phyloP scores from a whole-genome alignment of 2,329 filamentous ascomycete genomes.

The Cercospora canescens region DNA sequence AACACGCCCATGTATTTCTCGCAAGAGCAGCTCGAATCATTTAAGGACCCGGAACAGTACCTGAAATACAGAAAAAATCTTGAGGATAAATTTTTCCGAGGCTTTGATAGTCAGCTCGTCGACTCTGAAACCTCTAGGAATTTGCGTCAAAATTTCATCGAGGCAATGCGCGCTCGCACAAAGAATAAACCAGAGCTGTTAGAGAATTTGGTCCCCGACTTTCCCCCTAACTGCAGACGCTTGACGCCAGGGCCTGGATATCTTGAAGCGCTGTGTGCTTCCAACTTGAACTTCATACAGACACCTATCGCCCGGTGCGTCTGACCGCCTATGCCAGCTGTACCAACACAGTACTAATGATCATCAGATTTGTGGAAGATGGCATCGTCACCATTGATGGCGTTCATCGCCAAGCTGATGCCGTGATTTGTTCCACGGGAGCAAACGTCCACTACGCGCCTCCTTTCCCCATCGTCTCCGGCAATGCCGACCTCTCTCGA shows the following conservation, averaged over 20 bases:
- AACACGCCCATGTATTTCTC: slow-evolving; percentile 58
- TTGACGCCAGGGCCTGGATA: slow-evolving; percentile 53
- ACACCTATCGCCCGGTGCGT: slow-evolving; percentile 38
- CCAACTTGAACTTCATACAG: slow-evolving; percentile 49
- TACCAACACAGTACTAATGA: background rate
- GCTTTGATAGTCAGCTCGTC: slow-evolving; percentile 40
- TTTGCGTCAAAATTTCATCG: slow-evolving; percentile 38
- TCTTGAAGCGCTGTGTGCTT: slow-evolving; percentile 49
- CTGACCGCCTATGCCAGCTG: background rate
- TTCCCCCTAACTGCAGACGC: slow-evolving; percentile 49
- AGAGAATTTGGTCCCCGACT: slow-evolving; percentile 43
- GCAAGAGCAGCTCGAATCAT: slow-evolving; percentile 56
- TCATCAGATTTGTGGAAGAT: slow-evolving; percentile 36
- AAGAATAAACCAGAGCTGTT: slow-evolving; percentile 40
- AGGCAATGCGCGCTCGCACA: slow-evolving; percentile 43
- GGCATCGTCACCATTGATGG: slow-evolving; percentile 45
- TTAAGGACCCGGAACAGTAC: slow-evolving; percentile 63
- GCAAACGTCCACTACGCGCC: slow-evolving; percentile 37
- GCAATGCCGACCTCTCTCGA: slow-evolving; percentile 27
- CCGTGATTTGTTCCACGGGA: slow-evolving; percentile 48
- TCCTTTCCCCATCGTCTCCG: slow-evolving; percentile 33
- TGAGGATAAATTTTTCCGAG: slow-evolving; percentile 61
- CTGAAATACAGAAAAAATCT: slow-evolving; percentile 47
- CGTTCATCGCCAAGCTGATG: slow-evolving; percentile 39
- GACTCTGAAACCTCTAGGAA: slow-evolving; percentile 40